phyloP scores from a whole-genome alignment of 441 rosid genomes.

The Hura crepitans region DNA sequence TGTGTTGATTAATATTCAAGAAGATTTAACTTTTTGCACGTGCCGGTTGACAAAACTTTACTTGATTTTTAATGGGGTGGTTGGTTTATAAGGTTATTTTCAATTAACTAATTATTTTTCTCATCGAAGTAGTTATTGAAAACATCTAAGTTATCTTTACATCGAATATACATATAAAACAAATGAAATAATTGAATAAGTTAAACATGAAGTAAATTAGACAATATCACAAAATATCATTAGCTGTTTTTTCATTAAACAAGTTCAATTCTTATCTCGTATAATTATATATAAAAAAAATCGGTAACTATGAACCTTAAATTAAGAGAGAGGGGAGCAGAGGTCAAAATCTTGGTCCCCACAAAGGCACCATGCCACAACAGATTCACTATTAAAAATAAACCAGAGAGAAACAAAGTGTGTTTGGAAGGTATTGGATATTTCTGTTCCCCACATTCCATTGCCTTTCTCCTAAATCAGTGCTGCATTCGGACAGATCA shows the following conservation, averaged over 20 bases:
- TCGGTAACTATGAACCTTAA: neutral
- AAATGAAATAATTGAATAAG: too few relatives aligned
- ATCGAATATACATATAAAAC: too few relatives aligned
- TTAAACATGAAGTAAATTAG: too few relatives aligned
- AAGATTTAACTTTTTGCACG: conserved; percentile 46
- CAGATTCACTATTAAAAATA: conserved; percentile 16
- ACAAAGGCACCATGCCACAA: conserved; percentile 22
- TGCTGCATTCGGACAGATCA: conserved; percentile 2
- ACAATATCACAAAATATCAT: too few relatives aligned
- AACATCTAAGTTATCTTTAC: too few relatives aligned
- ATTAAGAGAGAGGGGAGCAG: neutral
- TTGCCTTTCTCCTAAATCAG: conserved; percentile 10
- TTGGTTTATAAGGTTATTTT: conserved; percentile 38
- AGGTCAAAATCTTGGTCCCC: conserved; percentile 30
- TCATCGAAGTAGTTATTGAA: conserved; percentile 29
- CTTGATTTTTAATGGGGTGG: conserved; percentile 44
- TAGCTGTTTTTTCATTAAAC: too few relatives aligned
- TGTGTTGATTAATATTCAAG: conserved; percentile 6
- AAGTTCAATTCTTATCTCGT: too few relatives aligned
- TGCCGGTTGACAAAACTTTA: conserved; percentile 48
- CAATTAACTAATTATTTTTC: conserved; percentile 12
- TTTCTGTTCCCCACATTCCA: conserved; percentile 28
- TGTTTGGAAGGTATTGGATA: conserved; percentile 31
- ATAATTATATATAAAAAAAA: too few relatives aligned
- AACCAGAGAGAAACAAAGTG: conserved; percentile 17